Evolutionary conservation across 2,329 filamentous ascomycete species (phyloP).

Genomic region (Ambrosiella xylebori): DNA sequence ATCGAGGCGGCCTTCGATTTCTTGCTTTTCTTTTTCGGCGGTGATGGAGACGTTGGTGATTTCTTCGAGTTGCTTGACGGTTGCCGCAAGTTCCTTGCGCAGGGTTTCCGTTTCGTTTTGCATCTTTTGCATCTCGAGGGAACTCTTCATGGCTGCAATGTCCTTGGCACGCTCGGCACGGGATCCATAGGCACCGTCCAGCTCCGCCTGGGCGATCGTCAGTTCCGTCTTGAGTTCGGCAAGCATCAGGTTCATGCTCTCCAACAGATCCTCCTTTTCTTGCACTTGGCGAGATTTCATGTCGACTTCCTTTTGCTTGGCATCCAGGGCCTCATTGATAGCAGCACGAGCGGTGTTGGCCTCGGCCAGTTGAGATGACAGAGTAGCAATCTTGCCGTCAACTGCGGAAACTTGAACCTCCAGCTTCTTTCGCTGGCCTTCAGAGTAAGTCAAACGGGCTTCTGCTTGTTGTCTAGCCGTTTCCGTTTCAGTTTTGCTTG

Average conservation of each 20-base stretch:
- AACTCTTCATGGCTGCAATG: conserved; percentile 35
- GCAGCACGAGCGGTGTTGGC: conserved; percentile 21
- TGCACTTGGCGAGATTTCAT: conserved; percentile 23
- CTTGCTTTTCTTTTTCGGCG: conserved; percentile 33
- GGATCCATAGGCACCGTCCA: conserved; percentile 43
- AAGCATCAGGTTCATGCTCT: conserved; percentile 32
- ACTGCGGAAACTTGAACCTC: conserved; percentile 15
- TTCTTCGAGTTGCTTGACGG: conserved; percentile 35
- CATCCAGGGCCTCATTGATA: conserved; percentile 22
- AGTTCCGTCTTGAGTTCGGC: conserved; percentile 45
- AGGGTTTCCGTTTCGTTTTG: conserved; percentile 32
- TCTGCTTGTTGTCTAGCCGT: conserved; percentile 13
- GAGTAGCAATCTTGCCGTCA: conserved; percentile 20
- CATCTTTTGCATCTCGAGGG: conserved; percentile 28
- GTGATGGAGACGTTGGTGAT: conserved; percentile 34
- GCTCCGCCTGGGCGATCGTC: conserved; percentile 42
- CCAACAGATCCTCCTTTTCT: conserved; percentile 33
- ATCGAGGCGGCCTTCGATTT: conserved; percentile 27
- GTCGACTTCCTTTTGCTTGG: conserved; percentile 27
- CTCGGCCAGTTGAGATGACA: conserved; percentile 22
- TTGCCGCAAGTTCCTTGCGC: conserved; percentile 31
- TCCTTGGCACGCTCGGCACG: conserved; percentile 41
- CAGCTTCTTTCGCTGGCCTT: conserved; percentile 13
- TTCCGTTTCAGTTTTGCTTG: conserved; percentile 11
- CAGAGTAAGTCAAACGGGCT: conserved; percentile 9